phyloP scores from a whole-genome alignment of 2,329 filamentous ascomycete species.

The Chaetomium sp. region DNA sequence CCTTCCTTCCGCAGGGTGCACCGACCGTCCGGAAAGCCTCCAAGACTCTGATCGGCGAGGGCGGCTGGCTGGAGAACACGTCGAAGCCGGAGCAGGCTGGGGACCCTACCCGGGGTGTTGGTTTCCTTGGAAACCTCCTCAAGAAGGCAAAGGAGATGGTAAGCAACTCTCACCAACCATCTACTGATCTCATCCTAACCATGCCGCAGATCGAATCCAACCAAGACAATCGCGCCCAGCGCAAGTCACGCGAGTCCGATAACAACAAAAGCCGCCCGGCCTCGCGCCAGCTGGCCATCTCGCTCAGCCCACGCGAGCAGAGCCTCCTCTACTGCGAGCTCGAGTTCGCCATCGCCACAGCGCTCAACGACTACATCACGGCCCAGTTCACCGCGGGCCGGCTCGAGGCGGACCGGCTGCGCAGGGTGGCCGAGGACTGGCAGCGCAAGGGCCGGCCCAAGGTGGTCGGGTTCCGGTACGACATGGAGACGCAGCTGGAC shows the following conservation, averaged over 20 bases:
- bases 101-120: conserved; percentile 36
- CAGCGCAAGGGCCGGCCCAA: conserved; percentile 54
- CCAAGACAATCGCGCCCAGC: conserved; percentile 44
- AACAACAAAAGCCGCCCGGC: conserved; percentile 37
- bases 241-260: conserved; percentile 39
- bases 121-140: conserved; percentile 51
- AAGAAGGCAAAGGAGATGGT: conserved; percentile 60
- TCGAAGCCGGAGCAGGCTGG: conserved; percentile 23
- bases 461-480: conserved; percentile 60
- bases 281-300: conserved; percentile 47
- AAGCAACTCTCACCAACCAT: conserved; percentile 35
- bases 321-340: conserved; percentile 62
- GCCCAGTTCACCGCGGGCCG: conserved; percentile 58
- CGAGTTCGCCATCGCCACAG: conserved; percentile 56
- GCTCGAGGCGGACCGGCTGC: conserved; percentile 54
- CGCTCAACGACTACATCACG: conserved; percentile 55
- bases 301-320: conserved; percentile 58
- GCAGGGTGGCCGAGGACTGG: conserved; percentile 56
- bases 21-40: conserved; percentile 48
- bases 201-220: conserved; percentile 32
- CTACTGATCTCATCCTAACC: conserved; percentile 9
- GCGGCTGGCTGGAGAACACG: conserved; percentile 59
- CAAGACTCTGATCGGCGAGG: conserved; percentile 57
- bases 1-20: conserved; percentile 43
- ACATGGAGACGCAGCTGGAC: conserved; percentile 62